Base-by-base conservation (phyloP, 116 monocot species). In the Thalassia testudinum region DNA sequence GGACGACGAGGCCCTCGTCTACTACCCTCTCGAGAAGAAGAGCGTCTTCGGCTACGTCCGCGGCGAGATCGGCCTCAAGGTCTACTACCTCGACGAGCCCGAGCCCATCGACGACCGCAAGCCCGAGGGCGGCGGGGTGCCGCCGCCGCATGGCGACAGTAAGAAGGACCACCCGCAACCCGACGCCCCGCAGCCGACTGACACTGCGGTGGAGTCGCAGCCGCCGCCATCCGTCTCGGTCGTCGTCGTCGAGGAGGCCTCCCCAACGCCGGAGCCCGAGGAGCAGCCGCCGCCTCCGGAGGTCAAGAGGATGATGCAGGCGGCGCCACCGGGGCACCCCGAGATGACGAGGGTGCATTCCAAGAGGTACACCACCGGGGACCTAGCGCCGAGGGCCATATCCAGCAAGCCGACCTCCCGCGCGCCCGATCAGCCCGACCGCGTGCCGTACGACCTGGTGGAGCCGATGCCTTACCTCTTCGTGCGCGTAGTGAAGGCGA, bases 381-480 rank as follows among this genome's bases (percentile, higher is more conserved):
- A 67, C 8, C 37, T 27, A 34, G 23, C 23, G 0, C 68, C 91
- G n/a, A 64, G 80, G 37, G 59, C 70, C 7, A 66, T 83, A 19
- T 63, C 92, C 0, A 61, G 77, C 54, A 77, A 75, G 53, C 59
- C 57, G 10, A 56, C 61, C 30, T 6, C 50, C 7, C 23, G 26
- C 19, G 67, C 75, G 4, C 20, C 37, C 15, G 61, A 72, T 17
- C 11, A 59, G n/a, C 37, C 61, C 27, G 78, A 82, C 8, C 64
- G 63, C 61, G 34, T 70, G 18, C 71, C 64, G 20, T 93, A 73
- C 66, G 78, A 84, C 62, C 73, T 93, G 13, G 93, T 93, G 14
- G 87, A 93, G 67, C 71, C 83, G 23, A 93, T 93, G 93, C 83
- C 73, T 30, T 93, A 81, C 74, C 70, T 93, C n/a, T 93, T 87